Evolutionary conservation across 139 green algal species (phyloP), one percentile per base, ranked within the genome.

Genomic region (Haematococcus lacustris): DNA sequence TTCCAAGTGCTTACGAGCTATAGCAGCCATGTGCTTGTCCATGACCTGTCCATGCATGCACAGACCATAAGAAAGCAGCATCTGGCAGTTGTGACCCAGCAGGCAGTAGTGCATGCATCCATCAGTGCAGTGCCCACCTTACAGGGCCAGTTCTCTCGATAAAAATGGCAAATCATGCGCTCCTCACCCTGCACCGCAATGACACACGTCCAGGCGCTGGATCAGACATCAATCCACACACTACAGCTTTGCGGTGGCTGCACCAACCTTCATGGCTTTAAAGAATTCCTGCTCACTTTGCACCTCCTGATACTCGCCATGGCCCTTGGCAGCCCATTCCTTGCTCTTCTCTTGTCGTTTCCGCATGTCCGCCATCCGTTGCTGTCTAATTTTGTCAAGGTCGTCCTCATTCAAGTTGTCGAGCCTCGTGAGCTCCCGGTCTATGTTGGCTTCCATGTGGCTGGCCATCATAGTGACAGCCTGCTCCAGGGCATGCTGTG

Each of bases 201-300:
- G n/a, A n/a, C n/a, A n/a, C n/a, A n/a, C n/a, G n/a, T n/a, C n/a
- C n/a, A n/a, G n/a, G n/a, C n/a, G n/a, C n/a, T n/a, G n/a, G n/a
- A n/a, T n/a, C n/a, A n/a, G n/a, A n/a, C n/a, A n/a, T n/a, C n/a
- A n/a, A n/a, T n/a, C n/a, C n/a, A n/a, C n/a, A n/a, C n/a, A n/a
- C n/a, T n/a, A n/a, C n/a, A n/a, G n/a, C n/a, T n/a, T n/a, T n/a
- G n/a, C n/a, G n/a, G n/a, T n/a, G n/a, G n/a, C n/a, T n/a, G n/a
- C n/a, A n/a, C n/a, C n/a, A 30, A 72, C 67, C 67, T 98, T 98
- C 76, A 96, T 93, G 61, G 91, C 90, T 38, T 86, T 85, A 71
- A 99, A 99, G 75, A 99, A 99, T 17, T 97, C 92, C 63, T 94
- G 91, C 81, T 98, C 94, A 6, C 82, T 70, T 0, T 71, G 6